Conservation (phyloP, 148 eudicot species). For the Camellia sinensis region DNA sequence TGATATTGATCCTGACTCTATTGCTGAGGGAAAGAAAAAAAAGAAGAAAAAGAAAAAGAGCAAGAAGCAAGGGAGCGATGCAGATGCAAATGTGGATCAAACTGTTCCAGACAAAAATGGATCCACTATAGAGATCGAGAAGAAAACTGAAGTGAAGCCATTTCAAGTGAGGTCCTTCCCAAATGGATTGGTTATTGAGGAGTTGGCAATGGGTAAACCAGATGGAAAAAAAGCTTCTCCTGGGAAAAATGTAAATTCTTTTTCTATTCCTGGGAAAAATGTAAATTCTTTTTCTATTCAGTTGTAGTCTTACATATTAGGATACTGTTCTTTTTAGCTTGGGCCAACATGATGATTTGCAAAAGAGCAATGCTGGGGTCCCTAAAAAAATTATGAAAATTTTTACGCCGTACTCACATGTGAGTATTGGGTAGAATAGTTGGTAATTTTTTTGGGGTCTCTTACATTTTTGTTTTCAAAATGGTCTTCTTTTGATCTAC, state of each 20-base stretch:
- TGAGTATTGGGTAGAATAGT: no score
- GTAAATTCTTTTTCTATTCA: constrained; percentile 16
- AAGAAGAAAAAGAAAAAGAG: constrained; percentile 57
- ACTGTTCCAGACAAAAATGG: constrained; percentile 26
- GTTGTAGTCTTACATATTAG: not conserved
- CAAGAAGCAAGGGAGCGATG: constrained; percentile 40
- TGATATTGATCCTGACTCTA: constrained; percentile 13
- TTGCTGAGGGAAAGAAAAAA: constrained; percentile 35
- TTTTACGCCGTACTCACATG: no score
- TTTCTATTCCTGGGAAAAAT: constrained; percentile 33
- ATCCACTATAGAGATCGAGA: constrained; percentile 27
- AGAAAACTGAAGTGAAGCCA: constrained; percentile 50
- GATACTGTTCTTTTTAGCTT: not conserved
- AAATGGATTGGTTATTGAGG: constrained; percentile 49
- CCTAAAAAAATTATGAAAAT: no score
- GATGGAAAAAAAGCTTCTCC: constrained; percentile 48
- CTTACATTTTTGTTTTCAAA: no score
- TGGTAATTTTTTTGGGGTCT: no score
- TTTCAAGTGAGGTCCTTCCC: constrained; percentile 50
- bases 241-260: constrained; percentile 42
- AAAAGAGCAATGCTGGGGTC: not conserved
- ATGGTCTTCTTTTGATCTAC: not conserved
- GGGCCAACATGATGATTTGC: not conserved
- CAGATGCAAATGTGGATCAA: constrained; percentile 26
- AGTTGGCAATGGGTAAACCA: constrained; percentile 52